These are phyloP conservation scores for Leptoxyphium fumago DNA, from an alignment of 2,329 filamentous ascomycete genomes.

Conservation along the genomic window DNA sequence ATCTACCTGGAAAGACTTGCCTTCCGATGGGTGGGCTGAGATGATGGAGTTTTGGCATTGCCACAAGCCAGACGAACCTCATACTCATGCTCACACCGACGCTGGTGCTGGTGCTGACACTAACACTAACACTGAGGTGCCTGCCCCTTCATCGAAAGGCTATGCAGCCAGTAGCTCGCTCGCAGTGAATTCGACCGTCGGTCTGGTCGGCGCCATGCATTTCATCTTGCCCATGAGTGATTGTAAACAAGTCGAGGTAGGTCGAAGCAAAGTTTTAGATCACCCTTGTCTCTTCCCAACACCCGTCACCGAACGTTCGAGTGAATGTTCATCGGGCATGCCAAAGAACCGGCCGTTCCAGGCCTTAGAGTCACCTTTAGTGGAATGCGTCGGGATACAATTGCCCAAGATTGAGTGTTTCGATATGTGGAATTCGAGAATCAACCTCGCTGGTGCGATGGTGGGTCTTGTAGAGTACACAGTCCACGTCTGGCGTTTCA, in stretches of 20 bases:
- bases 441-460: slow-evolving; percentile 10
- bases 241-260: slow-evolving; percentile 38
- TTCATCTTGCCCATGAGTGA: slow-evolving; percentile 58
- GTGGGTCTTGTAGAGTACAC: slow-evolving; percentile 12
- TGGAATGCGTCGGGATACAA: slow-evolving; percentile 22
- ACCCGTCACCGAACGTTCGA: neutral
- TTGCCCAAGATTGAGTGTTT: slow-evolving; percentile 16
- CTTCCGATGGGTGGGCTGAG: slow-evolving; percentile 95
- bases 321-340: slow-evolving; percentile 6
- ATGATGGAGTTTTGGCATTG: slow-evolving; percentile 99
- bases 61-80: slow-evolving; percentile 64
- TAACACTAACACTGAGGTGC: neutral
- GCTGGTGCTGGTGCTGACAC: slow-evolving; percentile 19
- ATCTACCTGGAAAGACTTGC: slow-evolving; percentile 72
- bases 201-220: slow-evolving; percentile 67
- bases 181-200: slow-evolving; percentile 47
- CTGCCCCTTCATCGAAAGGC: slow-evolving; percentile 37
- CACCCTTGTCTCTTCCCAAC: slow-evolving; percentile 4
- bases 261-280: slow-evolving; percentile 9
- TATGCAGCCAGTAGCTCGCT: slow-evolving; percentile 75
- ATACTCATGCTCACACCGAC: slow-evolving; percentile 29
- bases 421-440: slow-evolving; percentile 7
- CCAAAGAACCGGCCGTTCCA: slow-evolving; percentile 23
- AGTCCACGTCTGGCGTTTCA: slow-evolving; percentile 16
- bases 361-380: slow-evolving; percentile 15